Base-by-base conservation (phyloP, 371 early-diverging fungal genomes). In the Lichtheimia corymbifera region DNA sequence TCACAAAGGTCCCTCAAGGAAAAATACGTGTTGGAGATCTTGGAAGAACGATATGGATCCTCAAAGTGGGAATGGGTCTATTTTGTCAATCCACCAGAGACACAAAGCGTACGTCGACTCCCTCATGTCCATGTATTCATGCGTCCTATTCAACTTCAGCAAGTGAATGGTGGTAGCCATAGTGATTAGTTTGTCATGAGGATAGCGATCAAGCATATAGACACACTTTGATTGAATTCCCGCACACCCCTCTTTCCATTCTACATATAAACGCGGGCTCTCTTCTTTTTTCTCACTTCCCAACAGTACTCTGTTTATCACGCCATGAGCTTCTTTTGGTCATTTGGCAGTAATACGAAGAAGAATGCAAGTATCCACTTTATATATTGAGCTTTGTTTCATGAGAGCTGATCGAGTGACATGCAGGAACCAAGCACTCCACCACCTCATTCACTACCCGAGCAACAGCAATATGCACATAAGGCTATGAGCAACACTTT, bases 401-500 rank as follows among this genome's bases (percentile, higher is more conserved):
- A 35, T 35, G 11, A 2, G 35, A 2, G 7, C 35, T 35, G 35
- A 15, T 50, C 28, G 41, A 9, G 15, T 22, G 42, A 61, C 44
- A 40, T 20, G 43, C 14, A 72, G 67, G 63, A 69, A 44, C 43
- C 64, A 22, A 13, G 11, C 35, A 35, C 52, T 44, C 51, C 50
- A 12, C 53, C 66, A 27, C 55, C 56, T 45, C 52, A 45, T 35
- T 51, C 40, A 5, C 35, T 25, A 53, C 67, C 52, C 1, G 53
- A 62, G 20, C 62, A 68, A 24, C 59, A 69, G 2, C 69, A 67
- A 13, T 65, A 61, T 17, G 57, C 70, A 5, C 70, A 76, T 49
- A 80, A 77, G 58, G 63, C 82, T 6, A 80, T 82, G 82, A 80
- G 64, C 28, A 68, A 63, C 17, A 66, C 73, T 0, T 82, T 82